These are phyloP conservation scores for Porpolomopsis calyptriformis DNA, from an alignment of 768 basidiomycete genomes.

Conservation along the genomic window DNA sequence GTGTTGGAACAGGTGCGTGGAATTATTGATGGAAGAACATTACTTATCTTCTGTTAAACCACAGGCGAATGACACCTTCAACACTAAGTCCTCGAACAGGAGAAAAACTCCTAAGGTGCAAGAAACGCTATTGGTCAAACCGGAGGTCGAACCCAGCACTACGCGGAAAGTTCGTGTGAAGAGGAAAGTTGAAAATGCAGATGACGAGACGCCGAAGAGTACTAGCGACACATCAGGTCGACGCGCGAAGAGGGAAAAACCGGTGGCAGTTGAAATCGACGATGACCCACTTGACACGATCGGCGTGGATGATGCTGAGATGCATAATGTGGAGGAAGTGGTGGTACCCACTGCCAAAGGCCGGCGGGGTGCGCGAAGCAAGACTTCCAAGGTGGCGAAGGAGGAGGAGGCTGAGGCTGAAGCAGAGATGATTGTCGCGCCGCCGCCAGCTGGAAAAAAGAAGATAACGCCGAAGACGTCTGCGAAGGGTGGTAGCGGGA, in stretches of 20 bases:
- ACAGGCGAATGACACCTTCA: not conserved
- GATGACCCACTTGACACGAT: not conserved
- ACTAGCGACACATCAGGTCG: not conserved
- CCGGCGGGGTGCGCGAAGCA: not conserved
- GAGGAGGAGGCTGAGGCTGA: not conserved
- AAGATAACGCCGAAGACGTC: not conserved
- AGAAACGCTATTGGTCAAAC: not conserved
- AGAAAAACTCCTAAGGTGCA: not conserved
- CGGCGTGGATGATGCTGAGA: not conserved
- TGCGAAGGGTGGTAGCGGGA: not conserved
- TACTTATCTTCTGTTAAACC: not conserved
- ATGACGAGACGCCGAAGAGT: not conserved
- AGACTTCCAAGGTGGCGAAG: not conserved
- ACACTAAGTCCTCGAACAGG: not conserved
- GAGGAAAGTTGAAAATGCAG: constrained; percentile 1
- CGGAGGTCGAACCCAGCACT: not conserved
- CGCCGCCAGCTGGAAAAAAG: not conserved
- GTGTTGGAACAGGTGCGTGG: not conserved
- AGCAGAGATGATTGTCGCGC: not conserved
- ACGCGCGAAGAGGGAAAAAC: not conserved
- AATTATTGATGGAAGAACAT: not conserved
- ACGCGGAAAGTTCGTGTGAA: not conserved
- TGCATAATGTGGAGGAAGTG: not conserved
- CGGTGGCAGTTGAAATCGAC: not conserved
- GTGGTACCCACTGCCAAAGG: not conserved